Evolutionary conservation across 441 rosid species (phyloP).

Genomic region (Euphorbia celastroides): DNA sequence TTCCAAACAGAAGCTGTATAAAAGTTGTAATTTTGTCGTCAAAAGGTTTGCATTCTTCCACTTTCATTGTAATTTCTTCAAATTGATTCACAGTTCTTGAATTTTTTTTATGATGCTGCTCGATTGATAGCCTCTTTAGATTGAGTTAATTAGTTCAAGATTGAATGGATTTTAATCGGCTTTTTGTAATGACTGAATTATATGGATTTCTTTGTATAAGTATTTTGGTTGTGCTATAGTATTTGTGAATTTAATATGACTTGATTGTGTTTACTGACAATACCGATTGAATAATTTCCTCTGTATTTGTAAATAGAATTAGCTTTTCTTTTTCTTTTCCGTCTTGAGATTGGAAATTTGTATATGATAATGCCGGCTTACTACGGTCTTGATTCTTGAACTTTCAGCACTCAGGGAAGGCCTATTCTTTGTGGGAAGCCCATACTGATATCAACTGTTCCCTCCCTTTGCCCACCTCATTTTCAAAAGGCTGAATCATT

Average conservation of each 20-base stretch:
- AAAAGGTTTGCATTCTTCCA: slow-evolving; percentile 32
- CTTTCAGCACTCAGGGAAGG: slow-evolving; percentile 31
- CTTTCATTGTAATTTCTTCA: not conserved
- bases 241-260: not conserved
- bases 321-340: not conserved
- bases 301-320: not conserved
- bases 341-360: not conserved
- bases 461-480: slow-evolving; percentile 60
- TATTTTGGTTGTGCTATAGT: not conserved
- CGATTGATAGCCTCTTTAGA: not conserved
- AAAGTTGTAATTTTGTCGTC: slow-evolving; percentile 30
- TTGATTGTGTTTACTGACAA: not conserved
- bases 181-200: not conserved
- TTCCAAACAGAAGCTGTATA: slow-evolving; percentile 41
- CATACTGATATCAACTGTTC: slow-evolving; percentile 54
- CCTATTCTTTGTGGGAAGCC: slow-evolving; percentile 57
- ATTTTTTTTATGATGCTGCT: not conserved
- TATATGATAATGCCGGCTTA: not conserved
- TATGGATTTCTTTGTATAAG: not conserved
- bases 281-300: not conserved
- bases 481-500: slow-evolving; percentile 68
- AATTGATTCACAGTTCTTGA: not conserved
- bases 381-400: not conserved
- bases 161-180: not conserved
- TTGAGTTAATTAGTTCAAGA: not conserved